A percentile compares a stretch with the other conserved stretches of the same genome.
These are phyloP conservation scores for Leishmania tropica DNA, from an alignment of 208 protist species.

Conservation along the genomic window DNA sequence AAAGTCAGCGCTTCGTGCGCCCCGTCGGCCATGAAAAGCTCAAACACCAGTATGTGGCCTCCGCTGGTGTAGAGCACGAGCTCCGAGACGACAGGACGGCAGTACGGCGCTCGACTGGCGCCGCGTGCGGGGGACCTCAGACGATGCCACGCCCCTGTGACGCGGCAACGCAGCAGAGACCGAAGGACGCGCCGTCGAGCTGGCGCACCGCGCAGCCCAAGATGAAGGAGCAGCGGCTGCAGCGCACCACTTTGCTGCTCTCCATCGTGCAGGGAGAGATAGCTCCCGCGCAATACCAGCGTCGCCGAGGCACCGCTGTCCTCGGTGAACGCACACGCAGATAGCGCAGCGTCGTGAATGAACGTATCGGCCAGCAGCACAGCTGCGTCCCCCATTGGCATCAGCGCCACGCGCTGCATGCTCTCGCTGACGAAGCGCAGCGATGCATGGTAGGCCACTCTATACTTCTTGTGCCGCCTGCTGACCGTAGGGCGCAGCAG, in stretches of 20 bases:
- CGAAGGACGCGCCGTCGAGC: constrained; percentile 11
- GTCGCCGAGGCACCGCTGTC: background rate
- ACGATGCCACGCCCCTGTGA: constrained; percentile 21
- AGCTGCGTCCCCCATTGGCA: constrained; percentile 11
- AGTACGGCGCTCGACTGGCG: background rate
- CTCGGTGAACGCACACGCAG: too few relatives aligned
- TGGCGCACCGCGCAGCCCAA: constrained; percentile 15
- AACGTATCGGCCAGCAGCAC: constrained; percentile 15
- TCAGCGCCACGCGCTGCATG: constrained; percentile 18
- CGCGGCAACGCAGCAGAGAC: constrained; percentile 13
- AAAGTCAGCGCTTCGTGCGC: too few relatives aligned
- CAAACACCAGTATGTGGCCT: constrained; percentile 22
- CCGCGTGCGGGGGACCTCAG: background rate
- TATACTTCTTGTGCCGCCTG: background rate
- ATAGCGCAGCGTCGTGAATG: background rate
- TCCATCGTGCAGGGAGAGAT: background rate
- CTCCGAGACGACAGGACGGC: constrained; percentile 3
- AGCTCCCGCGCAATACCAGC: constrained; percentile 23
- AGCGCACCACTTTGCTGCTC: constrained; percentile 8
- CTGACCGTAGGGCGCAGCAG: constrained; percentile 20
- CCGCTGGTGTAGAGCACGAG: constrained; percentile 16
- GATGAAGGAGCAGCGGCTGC: constrained; percentile 17
- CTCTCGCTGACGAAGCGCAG: constrained; percentile 21
- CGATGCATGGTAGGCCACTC: constrained; percentile 5
- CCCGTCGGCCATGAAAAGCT: constrained; percentile 2